These are phyloP conservation scores for Nothomitra cinnamomea DNA, from an alignment of 2,329 filamentous ascomycete species.

Conservation along the genomic window DNA sequence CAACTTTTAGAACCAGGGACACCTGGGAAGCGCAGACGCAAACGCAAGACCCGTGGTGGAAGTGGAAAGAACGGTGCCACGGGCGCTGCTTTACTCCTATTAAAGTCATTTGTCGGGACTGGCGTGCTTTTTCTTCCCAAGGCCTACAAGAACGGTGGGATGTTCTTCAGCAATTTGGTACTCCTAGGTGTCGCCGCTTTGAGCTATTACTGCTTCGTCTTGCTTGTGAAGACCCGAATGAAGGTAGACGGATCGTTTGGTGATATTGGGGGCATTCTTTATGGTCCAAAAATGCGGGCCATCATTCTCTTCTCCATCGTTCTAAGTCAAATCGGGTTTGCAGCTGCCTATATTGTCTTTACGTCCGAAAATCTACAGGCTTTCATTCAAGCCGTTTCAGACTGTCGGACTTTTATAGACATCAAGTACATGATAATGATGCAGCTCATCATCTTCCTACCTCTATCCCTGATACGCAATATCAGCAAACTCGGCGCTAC, in stretches of 20 bases:
- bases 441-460: constrained; percentile 90
- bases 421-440: constrained; percentile 83
- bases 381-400: constrained; percentile 77
- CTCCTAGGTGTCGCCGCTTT: constrained; percentile 70
- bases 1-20: constrained; percentile 54
- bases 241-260: constrained; percentile 89
- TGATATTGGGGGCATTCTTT: constrained; percentile 85
- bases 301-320: constrained; percentile 86
- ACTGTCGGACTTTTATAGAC: constrained; percentile 71
- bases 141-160: constrained; percentile 89
- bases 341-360: constrained; percentile 91
- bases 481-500: constrained; percentile 96
- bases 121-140: constrained; percentile 85
- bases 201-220: constrained; percentile 95
- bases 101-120: constrained; percentile 97
- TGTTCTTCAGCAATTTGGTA: constrained; percentile 89
- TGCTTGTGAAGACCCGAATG: constrained; percentile 73
- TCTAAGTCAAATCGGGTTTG: constrained; percentile 87
- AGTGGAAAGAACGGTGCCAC: constrained; percentile 62
- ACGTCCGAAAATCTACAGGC: constrained; percentile 91
- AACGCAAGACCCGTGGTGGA: constrained; percentile 56
- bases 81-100: constrained; percentile 65
- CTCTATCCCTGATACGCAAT: constrained; percentile 83
- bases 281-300: constrained; percentile 75
- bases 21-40: constrained; percentile 54